Conservation (phyloP, 495 filamentous ascomycete species). For the Xylaria cubensis region DNA sequence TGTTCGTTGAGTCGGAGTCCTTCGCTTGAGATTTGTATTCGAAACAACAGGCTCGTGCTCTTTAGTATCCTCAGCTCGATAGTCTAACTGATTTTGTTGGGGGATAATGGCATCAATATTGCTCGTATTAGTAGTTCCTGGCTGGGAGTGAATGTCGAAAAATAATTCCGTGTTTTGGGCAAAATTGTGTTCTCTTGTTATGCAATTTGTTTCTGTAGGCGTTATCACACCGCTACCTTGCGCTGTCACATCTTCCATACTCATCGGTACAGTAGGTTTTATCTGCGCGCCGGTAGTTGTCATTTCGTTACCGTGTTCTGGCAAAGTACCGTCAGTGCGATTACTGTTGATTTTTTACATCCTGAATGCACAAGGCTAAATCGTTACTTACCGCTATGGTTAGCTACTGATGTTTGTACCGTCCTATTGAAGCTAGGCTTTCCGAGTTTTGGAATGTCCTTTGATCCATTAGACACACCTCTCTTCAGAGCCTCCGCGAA, state of each 20-base stretch:
- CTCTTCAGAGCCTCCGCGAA: slow-evolving; percentile 10
- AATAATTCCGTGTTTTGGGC: neutral
- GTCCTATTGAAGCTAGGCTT: neutral
- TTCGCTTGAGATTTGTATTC: neutral
- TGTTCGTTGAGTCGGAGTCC: neutral
- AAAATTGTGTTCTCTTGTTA: neutral
- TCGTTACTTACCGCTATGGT: slow-evolving; percentile 14
- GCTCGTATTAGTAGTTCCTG: neutral
- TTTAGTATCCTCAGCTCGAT: neutral
- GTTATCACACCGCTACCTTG: neutral
- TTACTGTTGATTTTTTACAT: neutral
- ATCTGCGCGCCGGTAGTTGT: neutral
- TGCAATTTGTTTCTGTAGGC: too few relatives aligned
- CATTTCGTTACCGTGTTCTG: neutral
- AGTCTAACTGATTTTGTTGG: neutral
- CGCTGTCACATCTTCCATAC: neutral
- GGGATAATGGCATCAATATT: too few relatives aligned
- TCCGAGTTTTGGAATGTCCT: slow-evolving; percentile 15
- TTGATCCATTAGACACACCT: slow-evolving; percentile 25
- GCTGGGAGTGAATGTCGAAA: neutral
- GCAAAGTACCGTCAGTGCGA: neutral
- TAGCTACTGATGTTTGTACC: neutral
- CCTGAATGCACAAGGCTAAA: neutral
- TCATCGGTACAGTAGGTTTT: neutral
- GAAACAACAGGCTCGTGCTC: neutral